These are phyloP conservation scores for Plasmodium gonderi DNA, from an alignment of 169 alveolate species.

Conservation along the genomic window DNA sequence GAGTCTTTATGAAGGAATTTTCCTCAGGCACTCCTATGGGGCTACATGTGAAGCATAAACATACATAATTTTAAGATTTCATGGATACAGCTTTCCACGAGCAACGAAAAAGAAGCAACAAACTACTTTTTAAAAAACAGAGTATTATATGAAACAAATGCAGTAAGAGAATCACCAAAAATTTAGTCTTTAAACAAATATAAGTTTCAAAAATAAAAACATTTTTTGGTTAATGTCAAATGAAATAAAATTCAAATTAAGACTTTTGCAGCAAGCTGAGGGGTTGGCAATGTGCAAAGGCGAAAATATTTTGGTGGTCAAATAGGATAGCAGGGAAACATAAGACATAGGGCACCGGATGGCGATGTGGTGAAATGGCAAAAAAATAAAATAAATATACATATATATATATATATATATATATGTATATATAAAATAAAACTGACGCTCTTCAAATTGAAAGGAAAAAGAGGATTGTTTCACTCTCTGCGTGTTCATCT, in stretches of 20 bases:
- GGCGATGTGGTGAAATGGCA: neutral
- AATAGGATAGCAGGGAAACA: neutral
- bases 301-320: neutral
- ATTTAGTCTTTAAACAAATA: slow-evolving; percentile 8
- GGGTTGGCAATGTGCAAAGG: neutral
- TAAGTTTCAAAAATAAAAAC: slow-evolving; percentile 1
- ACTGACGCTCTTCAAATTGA: neutral
- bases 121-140: slow-evolving; percentile 4
- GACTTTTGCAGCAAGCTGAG: neutral
- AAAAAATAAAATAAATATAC: neutral
- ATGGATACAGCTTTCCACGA: neutral
- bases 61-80: neutral
- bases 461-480: neutral
- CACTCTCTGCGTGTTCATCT: neutral
- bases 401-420: neutral
- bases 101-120: slow-evolving; percentile 1
- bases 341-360: neutral
- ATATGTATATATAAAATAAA: neutral
- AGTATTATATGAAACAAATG: slow-evolving; percentile 13
- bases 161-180: slow-evolving; percentile 29
- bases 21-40: neutral
- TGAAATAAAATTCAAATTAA: neutral
- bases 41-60: neutral
- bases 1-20: neutral
- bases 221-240: slow-evolving; percentile 9